Percentiles rank a stretch among this genome's conserved stretches.
phyloP scores from a whole-genome alignment of 2,329 filamentous ascomycete species.

The Neofusicoccum laricinum region DNA sequence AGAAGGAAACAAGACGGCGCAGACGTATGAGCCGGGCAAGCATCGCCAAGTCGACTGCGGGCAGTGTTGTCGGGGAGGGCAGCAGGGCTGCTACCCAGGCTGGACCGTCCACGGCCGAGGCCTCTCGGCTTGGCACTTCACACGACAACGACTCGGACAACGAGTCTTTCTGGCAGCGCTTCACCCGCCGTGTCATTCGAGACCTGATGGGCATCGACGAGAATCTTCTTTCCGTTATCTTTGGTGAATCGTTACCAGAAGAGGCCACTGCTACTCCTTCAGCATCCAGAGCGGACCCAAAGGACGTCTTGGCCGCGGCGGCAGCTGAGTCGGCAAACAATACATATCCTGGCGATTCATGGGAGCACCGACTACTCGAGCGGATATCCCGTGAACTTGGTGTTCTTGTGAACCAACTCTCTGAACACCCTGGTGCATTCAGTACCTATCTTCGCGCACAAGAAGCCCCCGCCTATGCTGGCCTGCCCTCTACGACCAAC shows the following conservation, averaged over 20 bases:
- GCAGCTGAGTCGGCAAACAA: constrained; percentile 23
- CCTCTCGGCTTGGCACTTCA: constrained; percentile 21
- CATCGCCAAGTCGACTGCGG: constrained; percentile 26
- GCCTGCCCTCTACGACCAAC: constrained; percentile 47
- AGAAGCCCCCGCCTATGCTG: constrained; percentile 68
- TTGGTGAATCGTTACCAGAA: constrained; percentile 72
- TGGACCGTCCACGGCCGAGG: constrained; percentile 36
- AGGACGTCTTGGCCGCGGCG: constrained; percentile 27
- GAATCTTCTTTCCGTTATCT: constrained; percentile 75
- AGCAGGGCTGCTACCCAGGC: not conserved
- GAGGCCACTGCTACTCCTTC: constrained; percentile 26
- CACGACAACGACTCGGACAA: constrained; percentile 47
- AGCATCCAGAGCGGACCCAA: not conserved
- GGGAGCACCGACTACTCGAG: constrained; percentile 78
- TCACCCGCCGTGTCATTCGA: constrained; percentile 81
- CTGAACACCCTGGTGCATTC: constrained; percentile 85
- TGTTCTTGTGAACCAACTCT: constrained; percentile 75
- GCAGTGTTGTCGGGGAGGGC: not conserved
- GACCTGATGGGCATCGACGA: constrained; percentile 93
- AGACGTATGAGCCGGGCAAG: constrained; percentile 62
- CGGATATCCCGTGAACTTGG: constrained; percentile 85
- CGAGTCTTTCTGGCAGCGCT: constrained; percentile 73
- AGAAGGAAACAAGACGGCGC: constrained; percentile 71
- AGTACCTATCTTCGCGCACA: constrained; percentile 68
- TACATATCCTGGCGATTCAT: constrained; percentile 44